Conservation (phyloP, 768 basidiomycete species). For the Phanerochaete sordida region DNA sequence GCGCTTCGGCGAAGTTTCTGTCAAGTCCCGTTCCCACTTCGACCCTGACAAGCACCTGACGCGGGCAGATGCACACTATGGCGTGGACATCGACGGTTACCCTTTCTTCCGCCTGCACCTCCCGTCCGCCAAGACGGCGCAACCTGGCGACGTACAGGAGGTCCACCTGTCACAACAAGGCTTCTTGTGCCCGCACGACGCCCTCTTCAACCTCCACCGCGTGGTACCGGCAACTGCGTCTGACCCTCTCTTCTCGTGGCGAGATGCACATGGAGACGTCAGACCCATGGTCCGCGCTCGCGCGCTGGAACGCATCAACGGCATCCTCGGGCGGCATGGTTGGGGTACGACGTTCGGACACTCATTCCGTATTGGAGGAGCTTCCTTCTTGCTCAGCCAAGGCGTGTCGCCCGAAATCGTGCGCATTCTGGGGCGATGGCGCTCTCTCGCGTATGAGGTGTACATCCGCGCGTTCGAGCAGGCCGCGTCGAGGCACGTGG, state of each 20-base stretch:
- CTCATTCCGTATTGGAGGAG: conserved; percentile 41
- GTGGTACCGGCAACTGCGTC: conserved; percentile 24
- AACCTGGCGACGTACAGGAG: conserved; percentile 28
- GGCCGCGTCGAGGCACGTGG: conserved; percentile 22
- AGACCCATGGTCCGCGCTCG: conserved; percentile 27
- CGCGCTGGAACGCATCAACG: conserved; percentile 29
- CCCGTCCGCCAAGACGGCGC: conserved; percentile 35
- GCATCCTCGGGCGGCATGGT: conserved; percentile 21
- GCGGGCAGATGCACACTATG: conserved; percentile 18
- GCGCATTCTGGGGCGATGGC: conserved; percentile 32
- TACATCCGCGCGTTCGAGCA: conserved; percentile 28
- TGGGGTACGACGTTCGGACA: conserved; percentile 36
- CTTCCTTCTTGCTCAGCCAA: conserved; percentile 31
- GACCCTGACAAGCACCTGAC: conserved; percentile 21
- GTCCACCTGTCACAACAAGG: conserved; percentile 24
- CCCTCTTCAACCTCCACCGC: conserved; percentile 27
- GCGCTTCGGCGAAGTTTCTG: conserved; percentile 35
- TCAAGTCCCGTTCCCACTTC: conserved; percentile 21
- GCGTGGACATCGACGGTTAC: conserved; percentile 21
- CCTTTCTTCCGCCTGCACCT: conserved; percentile 29
- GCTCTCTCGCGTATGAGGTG: conserved; percentile 34
- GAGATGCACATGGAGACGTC: conserved; percentile 22
- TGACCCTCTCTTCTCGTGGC: conserved; percentile 36
- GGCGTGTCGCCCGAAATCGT: conserved; percentile 34
- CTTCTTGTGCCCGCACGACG: conserved; percentile 27